Conservation (phyloP, 208 protist species). For the Crithidia bombi region DNA sequence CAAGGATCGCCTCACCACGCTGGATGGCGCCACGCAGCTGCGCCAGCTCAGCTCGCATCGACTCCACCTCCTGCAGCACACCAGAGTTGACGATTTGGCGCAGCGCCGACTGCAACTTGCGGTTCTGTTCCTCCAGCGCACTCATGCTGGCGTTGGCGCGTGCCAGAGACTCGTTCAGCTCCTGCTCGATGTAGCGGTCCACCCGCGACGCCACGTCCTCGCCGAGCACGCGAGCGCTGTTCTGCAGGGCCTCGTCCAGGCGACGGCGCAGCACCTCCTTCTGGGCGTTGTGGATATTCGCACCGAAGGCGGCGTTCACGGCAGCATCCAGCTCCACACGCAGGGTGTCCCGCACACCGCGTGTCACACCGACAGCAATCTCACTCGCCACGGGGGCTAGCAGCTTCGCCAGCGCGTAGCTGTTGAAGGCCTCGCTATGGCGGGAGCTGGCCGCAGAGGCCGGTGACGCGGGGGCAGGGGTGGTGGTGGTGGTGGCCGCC, state of each 20-base stretch:
- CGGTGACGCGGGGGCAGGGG: neutral
- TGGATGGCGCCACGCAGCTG: slow-evolving; percentile 23
- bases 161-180: slow-evolving; percentile 59
- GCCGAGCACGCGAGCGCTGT: slow-evolving; percentile 57
- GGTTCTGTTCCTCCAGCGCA: slow-evolving; percentile 68
- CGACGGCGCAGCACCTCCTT: slow-evolving; percentile 65
- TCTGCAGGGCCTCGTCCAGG: slow-evolving; percentile 73
- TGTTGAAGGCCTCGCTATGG: slow-evolving; percentile 61
- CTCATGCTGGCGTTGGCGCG: slow-evolving; percentile 53
- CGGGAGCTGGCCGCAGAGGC: slow-evolving; percentile 7
- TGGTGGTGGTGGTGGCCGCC: neutral
- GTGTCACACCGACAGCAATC: slow-evolving; percentile 68
- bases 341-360: slow-evolving; percentile 68
- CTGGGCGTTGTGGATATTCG: slow-evolving; percentile 53
- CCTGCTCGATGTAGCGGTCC: slow-evolving; percentile 48
- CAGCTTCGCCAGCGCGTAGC: slow-evolving; percentile 59
- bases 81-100: slow-evolving; percentile 57
- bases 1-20: slow-evolving; percentile 13
- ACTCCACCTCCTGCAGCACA: slow-evolving; percentile 52
- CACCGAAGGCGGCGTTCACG: slow-evolving; percentile 56
- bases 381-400: slow-evolving; percentile 63
- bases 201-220: slow-evolving; percentile 58
- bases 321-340: slow-evolving; percentile 67
- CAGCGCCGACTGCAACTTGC: slow-evolving; percentile 56
- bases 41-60: slow-evolving; percentile 46